Percentiles rank a stretch among this genome's conserved stretches.
Conservation (phyloP, 2,329 filamentous ascomycete species). For the Epichloe coenophiala region DNA sequence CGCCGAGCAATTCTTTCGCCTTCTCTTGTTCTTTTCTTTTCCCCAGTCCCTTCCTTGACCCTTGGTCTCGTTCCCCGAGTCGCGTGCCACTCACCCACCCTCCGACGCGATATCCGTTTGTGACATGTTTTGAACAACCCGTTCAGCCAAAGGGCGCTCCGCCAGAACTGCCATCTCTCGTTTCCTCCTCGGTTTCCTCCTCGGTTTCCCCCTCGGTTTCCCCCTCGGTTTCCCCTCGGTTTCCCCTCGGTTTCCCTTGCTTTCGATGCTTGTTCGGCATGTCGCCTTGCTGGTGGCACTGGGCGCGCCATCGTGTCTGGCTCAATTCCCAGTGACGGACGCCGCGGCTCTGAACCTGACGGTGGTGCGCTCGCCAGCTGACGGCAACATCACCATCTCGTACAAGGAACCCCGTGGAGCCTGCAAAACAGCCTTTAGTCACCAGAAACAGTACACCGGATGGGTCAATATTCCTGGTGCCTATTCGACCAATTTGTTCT, state of each 20-base stretch:
- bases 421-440: constrained; percentile 50
- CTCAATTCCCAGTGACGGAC: constrained; percentile 22
- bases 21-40: background rate
- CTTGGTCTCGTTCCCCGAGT: too few species aligned
- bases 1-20: background rate
- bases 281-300: constrained; percentile 7
- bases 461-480: constrained; percentile 50
- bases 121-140: constrained; percentile 2
- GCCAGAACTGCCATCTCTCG: background rate
- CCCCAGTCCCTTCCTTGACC: too few species aligned
- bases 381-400: constrained; percentile 50
- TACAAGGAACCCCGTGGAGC: constrained; percentile 50
- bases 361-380: constrained; percentile 46
- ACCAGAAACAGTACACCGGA: constrained; percentile 57
- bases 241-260: background rate
- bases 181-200: background rate
- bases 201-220: background rate
- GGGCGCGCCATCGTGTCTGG: constrained; percentile 8
- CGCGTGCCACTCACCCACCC: background rate
- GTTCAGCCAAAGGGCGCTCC: background rate
- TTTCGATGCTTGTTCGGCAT: constrained; percentile 9
- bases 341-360: constrained; percentile 29
- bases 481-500: constrained; percentile 37
- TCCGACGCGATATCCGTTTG: background rate
- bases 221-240: background rate